These are phyloP conservation scores for Brassica nigra DNA, from an alignment of 345 rosid genomes.

Conservation along the genomic window DNA sequence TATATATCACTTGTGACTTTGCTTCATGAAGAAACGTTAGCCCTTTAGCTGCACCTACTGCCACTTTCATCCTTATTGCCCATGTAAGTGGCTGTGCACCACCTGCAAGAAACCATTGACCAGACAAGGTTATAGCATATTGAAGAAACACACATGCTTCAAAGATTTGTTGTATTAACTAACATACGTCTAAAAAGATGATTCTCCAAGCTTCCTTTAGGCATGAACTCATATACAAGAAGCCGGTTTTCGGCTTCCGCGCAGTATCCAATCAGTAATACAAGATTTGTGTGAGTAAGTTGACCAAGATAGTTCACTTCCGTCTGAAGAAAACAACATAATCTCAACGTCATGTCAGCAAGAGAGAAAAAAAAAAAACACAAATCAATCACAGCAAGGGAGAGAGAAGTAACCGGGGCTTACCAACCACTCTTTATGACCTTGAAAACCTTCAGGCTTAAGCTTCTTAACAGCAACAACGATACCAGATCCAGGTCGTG, in stretches of 20 bases:
- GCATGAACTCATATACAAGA: slow-evolving; percentile 92
- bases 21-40: slow-evolving; percentile 92
- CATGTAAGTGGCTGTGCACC: slow-evolving; percentile 93
- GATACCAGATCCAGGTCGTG: slow-evolving; percentile 81
- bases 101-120: slow-evolving; percentile 53
- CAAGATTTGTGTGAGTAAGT: slow-evolving; percentile 88
- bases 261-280: slow-evolving; percentile 83
- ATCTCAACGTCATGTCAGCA: slow-evolving; percentile 5
- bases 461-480: slow-evolving; percentile 96
- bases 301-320: slow-evolving; percentile 95
- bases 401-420: slow-evolving; percentile 41
- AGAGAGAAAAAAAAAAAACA: not conserved
- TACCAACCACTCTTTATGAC: slow-evolving; percentile 99
- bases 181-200: slow-evolving; percentile 55
- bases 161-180: not conserved
- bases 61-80: slow-evolving; percentile 90
- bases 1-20: slow-evolving; percentile 89
- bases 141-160: not conserved
- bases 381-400: not conserved
- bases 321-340: slow-evolving; percentile 55
- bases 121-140: not conserved
- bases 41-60: slow-evolving; percentile 94
- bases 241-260: slow-evolving; percentile 80
- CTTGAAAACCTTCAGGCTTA: slow-evolving; percentile 96
- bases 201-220: slow-evolving; percentile 96